Evolutionary conservation across 495 filamentous ascomycete species (phyloP).

Genomic region (Alectoria sarmentosa): DNA sequence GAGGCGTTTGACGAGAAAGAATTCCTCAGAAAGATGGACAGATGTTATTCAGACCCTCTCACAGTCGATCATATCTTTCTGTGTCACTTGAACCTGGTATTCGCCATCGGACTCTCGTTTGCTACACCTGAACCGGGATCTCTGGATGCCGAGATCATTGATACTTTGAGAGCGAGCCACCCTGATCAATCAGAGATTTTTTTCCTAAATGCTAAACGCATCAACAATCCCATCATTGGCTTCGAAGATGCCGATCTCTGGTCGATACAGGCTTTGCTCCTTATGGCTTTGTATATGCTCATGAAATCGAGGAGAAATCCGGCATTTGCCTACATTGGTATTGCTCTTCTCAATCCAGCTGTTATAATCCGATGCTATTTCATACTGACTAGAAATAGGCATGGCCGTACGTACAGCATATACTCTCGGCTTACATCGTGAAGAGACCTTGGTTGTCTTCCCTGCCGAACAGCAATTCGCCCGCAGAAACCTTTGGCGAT

Average conservation of each 20-base stretch:
- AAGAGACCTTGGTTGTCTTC: constrained; percentile 52
- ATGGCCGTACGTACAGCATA: constrained; percentile 59
- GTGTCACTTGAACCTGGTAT: constrained; percentile 50
- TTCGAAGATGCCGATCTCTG: constrained; percentile 58
- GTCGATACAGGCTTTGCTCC: constrained; percentile 52
- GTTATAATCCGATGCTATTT: constrained; percentile 16
- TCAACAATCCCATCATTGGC: constrained; percentile 46
- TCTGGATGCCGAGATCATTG: constrained; percentile 42
- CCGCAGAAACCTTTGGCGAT: constrained; percentile 52
- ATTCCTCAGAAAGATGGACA: constrained; percentile 44
- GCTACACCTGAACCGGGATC: constrained; percentile 45
- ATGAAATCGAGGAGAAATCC: constrained; percentile 50
- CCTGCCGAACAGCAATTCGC: constrained; percentile 35
- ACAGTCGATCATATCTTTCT: constrained; percentile 41
- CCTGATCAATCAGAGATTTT: constrained; percentile 51
- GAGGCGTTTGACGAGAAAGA: constrained; percentile 45
- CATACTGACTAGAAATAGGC: constrained; percentile 30
- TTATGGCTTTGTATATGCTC: constrained; percentile 57
- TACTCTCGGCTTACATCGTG: constrained; percentile 53
- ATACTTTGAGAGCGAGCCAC: constrained; percentile 39
- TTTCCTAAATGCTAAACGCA: constrained; percentile 49
- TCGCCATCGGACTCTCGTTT: constrained; percentile 52
- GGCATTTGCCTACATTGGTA: constrained; percentile 53
- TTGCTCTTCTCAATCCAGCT: constrained; percentile 2
- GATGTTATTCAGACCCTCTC: constrained; percentile 47